Percentiles rank a stretch among this genome's conserved stretches.
Evolutionary conservation across 768 basidiomycete genomes (phyloP).

Genomic region (Macrolepiota albuminosa): DNA sequence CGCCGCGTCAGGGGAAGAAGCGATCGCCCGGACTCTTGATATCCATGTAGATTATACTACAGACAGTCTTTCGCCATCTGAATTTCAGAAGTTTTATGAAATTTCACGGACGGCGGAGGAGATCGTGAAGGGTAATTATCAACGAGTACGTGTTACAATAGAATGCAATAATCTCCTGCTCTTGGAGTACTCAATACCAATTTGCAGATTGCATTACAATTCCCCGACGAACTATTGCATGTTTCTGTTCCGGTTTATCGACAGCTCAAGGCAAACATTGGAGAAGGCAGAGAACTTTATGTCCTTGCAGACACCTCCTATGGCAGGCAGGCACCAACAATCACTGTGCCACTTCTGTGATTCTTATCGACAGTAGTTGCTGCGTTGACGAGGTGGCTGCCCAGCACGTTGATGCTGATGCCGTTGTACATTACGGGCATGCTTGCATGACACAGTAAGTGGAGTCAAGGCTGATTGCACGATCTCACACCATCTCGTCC

Average conservation of each 20-base stretch:
- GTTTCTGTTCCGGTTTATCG: slow-evolving; percentile 84
- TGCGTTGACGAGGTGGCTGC: slow-evolving; percentile 97
- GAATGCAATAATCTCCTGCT: not conserved
- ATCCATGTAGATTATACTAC: slow-evolving; percentile 36
- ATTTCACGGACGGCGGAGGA: slow-evolving; percentile 60
- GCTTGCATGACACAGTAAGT: slow-evolving; percentile 91
- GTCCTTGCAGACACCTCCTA: slow-evolving; percentile 64
- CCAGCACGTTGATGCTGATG: slow-evolving; percentile 71
- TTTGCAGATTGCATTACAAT: slow-evolving; percentile 81
- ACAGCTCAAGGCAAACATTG: slow-evolving; percentile 43
- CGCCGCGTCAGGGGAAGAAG: slow-evolving; percentile 58
- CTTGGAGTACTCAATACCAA: not conserved
- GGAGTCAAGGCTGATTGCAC: not conserved
- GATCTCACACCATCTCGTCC: not conserved
- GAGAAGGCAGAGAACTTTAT: slow-evolving; percentile 18
- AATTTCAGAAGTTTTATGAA: slow-evolving; percentile 70
- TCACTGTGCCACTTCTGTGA: slow-evolving; percentile 7
- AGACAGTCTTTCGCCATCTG: slow-evolving; percentile 24
- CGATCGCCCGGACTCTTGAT: slow-evolving; percentile 51
- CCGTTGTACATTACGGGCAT: slow-evolving; percentile 40
- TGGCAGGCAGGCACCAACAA: slow-evolving; percentile 59
- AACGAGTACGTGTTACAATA: slow-evolving; percentile 49
- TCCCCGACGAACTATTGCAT: slow-evolving; percentile 88
- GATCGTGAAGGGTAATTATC: slow-evolving; percentile 59
- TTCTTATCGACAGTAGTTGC: slow-evolving; percentile 50